Base-by-base conservation (phyloP, 1,284 basidiomycete species). In the Dichomitus squalens region DNA sequence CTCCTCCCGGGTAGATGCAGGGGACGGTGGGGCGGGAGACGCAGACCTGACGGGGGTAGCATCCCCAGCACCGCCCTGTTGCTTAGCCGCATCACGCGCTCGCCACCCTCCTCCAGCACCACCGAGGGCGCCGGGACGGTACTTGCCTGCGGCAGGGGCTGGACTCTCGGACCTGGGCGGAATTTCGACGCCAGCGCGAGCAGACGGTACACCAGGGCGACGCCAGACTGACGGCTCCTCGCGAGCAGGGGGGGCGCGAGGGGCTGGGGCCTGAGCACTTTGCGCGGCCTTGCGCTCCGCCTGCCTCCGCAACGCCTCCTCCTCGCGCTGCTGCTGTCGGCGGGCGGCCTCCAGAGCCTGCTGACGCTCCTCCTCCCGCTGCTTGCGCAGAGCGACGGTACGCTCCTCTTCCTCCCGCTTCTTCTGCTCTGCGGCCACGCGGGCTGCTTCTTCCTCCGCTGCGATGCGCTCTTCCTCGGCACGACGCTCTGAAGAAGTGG, bases 261-360 rank as follows among this genome's bases (percentile, higher is more conserved):
- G 55, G 6, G 62, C 33, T 2, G 63, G 62, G 12, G 65, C 60
- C 1, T 59, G 53, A 12, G 59, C 44, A 8, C 64, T 49, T 16
- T 78, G 73, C 59, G 82, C 71, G 58, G 34, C 70, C 69, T 60
- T 76, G 74, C 71, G 66, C 66, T 65, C 61, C 39, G 56, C 70
- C 40, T 72, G 70, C 36, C 84, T 83, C 14, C 80, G 80, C 66
- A 85, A 81, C 0, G 92, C 92, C 67, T 95, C 94, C 52, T 92
- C 90, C 69, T 95, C 93, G 58, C 90, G 84, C 68, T 88, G 83
- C n/a, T 72, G 75, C 67, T 88, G 90, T 47, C 79, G 73, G 20
- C 81, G 81, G 2, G 83, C 84, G 36, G 80, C 72, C 65, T 93
- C 90, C 20, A 71, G 44, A 1, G 79, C 80, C 44, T 81, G 83